These are phyloP conservation scores for Jaltomata sinuosa DNA, from an alignment of 257 asterid genomes.

Conservation along the genomic window DNA sequence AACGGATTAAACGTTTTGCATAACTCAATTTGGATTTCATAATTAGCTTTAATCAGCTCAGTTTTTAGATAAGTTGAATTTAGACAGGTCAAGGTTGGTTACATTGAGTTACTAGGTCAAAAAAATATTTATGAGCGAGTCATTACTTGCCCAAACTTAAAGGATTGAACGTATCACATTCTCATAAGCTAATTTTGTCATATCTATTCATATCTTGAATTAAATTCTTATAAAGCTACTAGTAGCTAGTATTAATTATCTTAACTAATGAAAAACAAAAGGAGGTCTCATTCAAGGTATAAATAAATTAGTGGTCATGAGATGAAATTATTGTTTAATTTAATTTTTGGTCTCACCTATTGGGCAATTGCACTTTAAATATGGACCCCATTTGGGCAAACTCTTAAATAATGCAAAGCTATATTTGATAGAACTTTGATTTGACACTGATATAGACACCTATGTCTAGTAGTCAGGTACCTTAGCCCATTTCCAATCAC, in stretches of 20 bases:
- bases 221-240: neutral
- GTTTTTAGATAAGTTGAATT: neutral
- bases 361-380: neutral
- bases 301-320: neutral
- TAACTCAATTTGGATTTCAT: neutral
- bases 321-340: neutral
- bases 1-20: neutral
- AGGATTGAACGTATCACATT: neutral
- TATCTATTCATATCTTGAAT: neutral
- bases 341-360: neutral
- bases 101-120: neutral
- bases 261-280: neutral
- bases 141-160: neutral
- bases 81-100: neutral
- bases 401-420: neutral
- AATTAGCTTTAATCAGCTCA: neutral
- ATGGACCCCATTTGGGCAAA: neutral
- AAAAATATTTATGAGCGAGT: neutral
- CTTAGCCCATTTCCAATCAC: no score
- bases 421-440: neutral
- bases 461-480: neutral
- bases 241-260: neutral
- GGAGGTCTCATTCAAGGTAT: neutral
- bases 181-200: neutral
- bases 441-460: neutral